Evolutionary conservation across 1,284 basidiomycete genomes (phyloP).

Genomic region (Leucoagaricus sp.): DNA sequence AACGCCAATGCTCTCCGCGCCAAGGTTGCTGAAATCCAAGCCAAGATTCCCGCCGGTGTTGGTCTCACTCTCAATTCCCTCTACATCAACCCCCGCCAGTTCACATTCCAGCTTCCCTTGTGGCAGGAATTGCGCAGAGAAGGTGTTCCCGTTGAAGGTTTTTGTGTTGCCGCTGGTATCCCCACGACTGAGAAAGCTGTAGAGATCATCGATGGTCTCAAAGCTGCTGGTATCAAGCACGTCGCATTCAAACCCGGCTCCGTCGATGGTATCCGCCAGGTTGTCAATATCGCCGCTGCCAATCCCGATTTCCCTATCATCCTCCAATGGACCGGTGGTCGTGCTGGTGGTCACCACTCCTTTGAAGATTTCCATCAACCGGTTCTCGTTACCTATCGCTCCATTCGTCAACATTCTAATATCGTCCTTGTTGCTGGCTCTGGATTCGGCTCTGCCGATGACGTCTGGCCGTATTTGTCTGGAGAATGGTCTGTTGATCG

Average conservation of each 20-base stretch:
- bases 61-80: conserved; percentile 94
- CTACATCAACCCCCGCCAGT: conserved; percentile 98
- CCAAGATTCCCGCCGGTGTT: conserved; percentile 80
- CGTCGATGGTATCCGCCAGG: conserved; percentile 95
- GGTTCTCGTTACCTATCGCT: conserved; percentile 86
- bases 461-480: conserved; percentile 96
- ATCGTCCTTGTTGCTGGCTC: conserved; percentile 94
- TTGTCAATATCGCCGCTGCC: conserved; percentile 92
- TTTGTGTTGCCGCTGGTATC: conserved; percentile 97
- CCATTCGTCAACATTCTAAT: conserved; percentile 89
- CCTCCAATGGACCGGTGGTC: conserved; percentile 98
- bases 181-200: conserved; percentile 92
- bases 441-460: conserved; percentile 94
- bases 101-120: conserved; percentile 94
- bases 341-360: conserved; percentile 98
- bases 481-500: conserved; percentile 91
- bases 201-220: conserved; percentile 85
- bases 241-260: conserved; percentile 98
- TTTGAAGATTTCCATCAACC: conserved; percentile 99
- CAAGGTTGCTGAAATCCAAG: conserved; percentile 90
- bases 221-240: conserved; percentile 86
- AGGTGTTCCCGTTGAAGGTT: conserved; percentile 94
- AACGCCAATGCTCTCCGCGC: conserved; percentile 84
- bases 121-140: conserved; percentile 98
- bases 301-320: conserved; percentile 99